phyloP scores from a whole-genome alignment of 495 filamentous ascomycete species.

The Penicillium alfredii region DNA sequence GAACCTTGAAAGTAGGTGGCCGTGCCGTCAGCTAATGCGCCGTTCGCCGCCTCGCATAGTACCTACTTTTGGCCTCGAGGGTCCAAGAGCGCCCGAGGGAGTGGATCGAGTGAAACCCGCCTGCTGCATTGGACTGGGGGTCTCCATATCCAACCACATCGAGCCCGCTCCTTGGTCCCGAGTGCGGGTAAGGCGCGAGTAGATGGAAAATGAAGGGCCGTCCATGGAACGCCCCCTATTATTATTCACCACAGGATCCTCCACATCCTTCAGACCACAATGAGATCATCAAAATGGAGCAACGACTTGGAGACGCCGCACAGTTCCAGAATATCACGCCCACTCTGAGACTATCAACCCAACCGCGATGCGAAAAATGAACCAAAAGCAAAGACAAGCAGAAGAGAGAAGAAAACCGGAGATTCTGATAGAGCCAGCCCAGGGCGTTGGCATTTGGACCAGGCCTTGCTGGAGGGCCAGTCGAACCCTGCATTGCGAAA shows the following conservation, averaged over 20 bases:
- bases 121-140: conserved; percentile 8
- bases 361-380: not conserved
- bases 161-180: too few relatives aligned
- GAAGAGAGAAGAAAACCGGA: conserved; percentile 1
- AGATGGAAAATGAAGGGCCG: conserved; percentile 5
- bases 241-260: too few relatives aligned
- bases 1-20: conserved; percentile 19
- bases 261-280: too few relatives aligned
- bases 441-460: conserved; percentile 5
- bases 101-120: conserved; percentile 20
- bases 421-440: not conserved
- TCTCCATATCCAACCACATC: not conserved
- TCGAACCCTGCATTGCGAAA: conserved; percentile 16
- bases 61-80: conserved; percentile 15
- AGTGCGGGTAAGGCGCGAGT: conserved; percentile 16
- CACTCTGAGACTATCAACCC: not conserved
- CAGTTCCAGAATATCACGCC: too few relatives aligned
- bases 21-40: conserved; percentile 20
- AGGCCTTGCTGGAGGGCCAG: conserved; percentile 10
- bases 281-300: too few relatives aligned
- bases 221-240: too few relatives aligned
- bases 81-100: conserved; percentile 24
- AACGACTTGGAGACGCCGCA: too few relatives aligned
- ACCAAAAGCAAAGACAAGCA: not conserved
- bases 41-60: conserved; percentile 17